phyloP scores from a whole-genome alignment of 2,329 filamentous ascomycete species.

The Sphaerostilbella broomeana region DNA sequence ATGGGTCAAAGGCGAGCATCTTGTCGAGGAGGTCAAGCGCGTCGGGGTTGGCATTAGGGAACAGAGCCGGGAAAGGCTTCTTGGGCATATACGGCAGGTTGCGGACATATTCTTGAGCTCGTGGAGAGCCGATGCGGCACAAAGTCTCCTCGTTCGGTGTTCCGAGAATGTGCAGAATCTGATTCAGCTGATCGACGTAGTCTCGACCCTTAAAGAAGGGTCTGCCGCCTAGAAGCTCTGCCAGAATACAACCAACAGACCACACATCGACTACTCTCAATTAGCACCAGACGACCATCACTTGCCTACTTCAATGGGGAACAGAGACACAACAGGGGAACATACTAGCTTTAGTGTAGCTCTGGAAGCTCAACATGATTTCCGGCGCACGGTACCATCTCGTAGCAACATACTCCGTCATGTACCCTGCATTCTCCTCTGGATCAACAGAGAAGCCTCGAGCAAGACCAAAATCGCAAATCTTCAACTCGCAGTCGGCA shows the following conservation, averaged over 20 bases:
- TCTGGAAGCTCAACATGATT: constrained; percentile 99
- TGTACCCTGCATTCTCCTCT: constrained; percentile 97
- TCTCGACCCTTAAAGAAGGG: constrained; percentile 99
- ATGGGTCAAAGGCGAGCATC: constrained; percentile 96
- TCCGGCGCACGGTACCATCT: constrained; percentile 93
- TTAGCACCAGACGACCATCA: too few species aligned
- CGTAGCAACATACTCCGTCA: constrained; percentile 98
- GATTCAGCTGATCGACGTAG: constrained; percentile 98
- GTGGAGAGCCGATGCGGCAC: constrained; percentile 84
- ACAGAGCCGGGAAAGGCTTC: constrained; percentile 79
- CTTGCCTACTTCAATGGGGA: too few species aligned
- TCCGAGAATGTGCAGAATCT: constrained; percentile 95
- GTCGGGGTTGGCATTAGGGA: constrained; percentile 92
- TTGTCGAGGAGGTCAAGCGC: constrained; percentile 91
- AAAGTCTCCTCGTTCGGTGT: constrained; percentile 95
- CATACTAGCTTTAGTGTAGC: constrained; percentile 99
- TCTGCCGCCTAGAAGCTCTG: constrained; percentile 88
- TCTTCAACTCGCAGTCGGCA: constrained; percentile 98
- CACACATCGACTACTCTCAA: constrained; percentile 96
- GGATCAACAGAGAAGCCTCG: constrained; percentile 95
- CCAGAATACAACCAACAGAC: constrained; percentile 97
- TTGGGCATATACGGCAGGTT: constrained; percentile 95
- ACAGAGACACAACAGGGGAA: too few species aligned
- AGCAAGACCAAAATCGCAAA: constrained; percentile 95
- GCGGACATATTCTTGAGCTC: constrained; percentile 96